These are phyloP conservation scores for Atalantia buxifolia DNA, from an alignment of 345 rosid species.

Conservation along the genomic window DNA sequence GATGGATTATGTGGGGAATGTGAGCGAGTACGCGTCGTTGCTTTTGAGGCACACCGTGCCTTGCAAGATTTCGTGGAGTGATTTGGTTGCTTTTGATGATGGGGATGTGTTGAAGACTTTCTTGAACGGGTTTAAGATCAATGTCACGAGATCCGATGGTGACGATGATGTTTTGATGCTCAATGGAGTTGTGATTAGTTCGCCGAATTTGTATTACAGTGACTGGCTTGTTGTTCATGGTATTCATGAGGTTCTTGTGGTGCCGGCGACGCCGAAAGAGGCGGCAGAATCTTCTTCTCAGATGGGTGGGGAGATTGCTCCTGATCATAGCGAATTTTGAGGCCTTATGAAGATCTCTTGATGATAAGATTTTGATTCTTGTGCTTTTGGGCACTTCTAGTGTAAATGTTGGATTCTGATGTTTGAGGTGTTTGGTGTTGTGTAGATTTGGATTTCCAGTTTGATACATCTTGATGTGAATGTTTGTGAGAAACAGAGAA, in stretches of 20 bases:
- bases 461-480: not conserved
- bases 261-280: not conserved
- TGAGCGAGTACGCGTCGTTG: constrained; percentile 20
- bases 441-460: not conserved
- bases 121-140: constrained; percentile 28
- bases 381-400: not conserved
- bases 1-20: constrained; percentile 6
- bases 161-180: constrained; percentile 17
- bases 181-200: constrained; percentile 25
- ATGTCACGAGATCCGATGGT: constrained; percentile 23
- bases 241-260: constrained; percentile 12
- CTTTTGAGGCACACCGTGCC: constrained; percentile 37
- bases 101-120: constrained; percentile 19
- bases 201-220: constrained; percentile 29
- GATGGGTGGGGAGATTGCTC: not conserved
- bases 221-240: constrained; percentile 45
- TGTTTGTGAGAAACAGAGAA: not conserved
- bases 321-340: constrained; percentile 17
- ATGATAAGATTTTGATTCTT: not conserved
- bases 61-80: constrained; percentile 31
- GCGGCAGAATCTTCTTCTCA: not conserved
- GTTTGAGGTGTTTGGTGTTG: not conserved
- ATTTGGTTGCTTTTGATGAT: constrained; percentile 19
- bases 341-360: not conserved
- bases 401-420: not conserved